These are phyloP conservation scores for Colletotrichum somersetense DNA, from an alignment of 2,329 filamentous ascomycete species.

Conservation along the genomic window DNA sequence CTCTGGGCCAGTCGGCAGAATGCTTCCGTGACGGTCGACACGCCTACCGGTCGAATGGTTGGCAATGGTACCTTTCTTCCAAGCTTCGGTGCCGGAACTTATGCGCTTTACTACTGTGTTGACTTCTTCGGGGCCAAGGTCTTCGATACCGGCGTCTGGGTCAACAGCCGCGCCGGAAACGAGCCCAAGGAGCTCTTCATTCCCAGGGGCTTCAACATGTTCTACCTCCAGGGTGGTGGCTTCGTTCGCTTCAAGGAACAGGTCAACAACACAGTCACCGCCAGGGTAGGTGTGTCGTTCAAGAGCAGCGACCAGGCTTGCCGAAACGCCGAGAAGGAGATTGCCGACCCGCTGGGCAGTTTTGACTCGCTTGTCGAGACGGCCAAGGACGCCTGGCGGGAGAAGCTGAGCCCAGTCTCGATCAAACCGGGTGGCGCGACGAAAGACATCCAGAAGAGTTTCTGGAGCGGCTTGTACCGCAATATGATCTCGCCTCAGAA, in stretches of 20 bases:
- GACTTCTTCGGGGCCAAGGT: conserved; percentile 64
- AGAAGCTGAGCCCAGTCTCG: conserved; percentile 67
- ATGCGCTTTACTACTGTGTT: conserved; percentile 70
- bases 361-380: conserved; percentile 65
- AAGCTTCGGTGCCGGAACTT: conserved; percentile 71
- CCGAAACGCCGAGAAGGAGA: conserved; percentile 70
- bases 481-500: conserved; percentile 74
- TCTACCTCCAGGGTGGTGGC: conserved; percentile 61
- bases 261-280: conserved; percentile 63
- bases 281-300: conserved; percentile 73
- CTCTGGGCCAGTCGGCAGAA: conserved; percentile 58
- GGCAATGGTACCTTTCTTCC: conserved; percentile 70
- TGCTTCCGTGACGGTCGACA: conserved; percentile 63
- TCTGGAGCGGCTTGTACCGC: conserved; percentile 74
- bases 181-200: conserved; percentile 54
- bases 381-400: conserved; percentile 67
- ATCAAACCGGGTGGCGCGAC: conserved; percentile 63
- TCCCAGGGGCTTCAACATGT: conserved; percentile 57
- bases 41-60: conserved; percentile 63
- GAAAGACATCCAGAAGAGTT: conserved; percentile 65
- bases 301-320: conserved; percentile 73
- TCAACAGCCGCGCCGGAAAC: conserved; percentile 55
- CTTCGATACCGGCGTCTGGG: conserved; percentile 54
- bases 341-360: conserved; percentile 54
- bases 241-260: conserved; percentile 67